phyloP scores from a whole-genome alignment of 164 flowering plant genomes.

The Litsea cubeba region DNA sequence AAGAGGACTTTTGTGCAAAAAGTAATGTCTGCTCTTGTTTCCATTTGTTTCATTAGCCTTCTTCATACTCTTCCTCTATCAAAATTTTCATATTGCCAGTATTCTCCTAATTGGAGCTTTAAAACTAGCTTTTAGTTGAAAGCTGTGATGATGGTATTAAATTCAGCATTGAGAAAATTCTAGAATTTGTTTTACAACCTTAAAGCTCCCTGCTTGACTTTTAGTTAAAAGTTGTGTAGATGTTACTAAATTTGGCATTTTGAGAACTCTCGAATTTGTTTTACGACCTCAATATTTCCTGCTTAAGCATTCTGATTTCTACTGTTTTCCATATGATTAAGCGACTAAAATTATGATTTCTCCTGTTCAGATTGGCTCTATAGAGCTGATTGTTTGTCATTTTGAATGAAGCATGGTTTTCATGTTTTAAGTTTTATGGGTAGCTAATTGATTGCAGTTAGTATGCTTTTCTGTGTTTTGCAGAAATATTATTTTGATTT shows the following conservation, averaged over 20 bases:
- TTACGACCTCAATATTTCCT: background rate
- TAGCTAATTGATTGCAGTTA: constrained; percentile 8
- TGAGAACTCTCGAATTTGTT: background rate
- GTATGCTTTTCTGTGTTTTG: constrained; percentile 20
- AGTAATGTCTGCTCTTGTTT: background rate
- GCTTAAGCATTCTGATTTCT: background rate
- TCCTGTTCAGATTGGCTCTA: background rate
- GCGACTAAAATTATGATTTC: background rate
- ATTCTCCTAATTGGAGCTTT: too few relatives aligned
- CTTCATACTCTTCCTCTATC: background rate
- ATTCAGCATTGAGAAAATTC: too few relatives aligned
- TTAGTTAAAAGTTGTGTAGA: too few relatives aligned
- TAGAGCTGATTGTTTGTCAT: background rate
- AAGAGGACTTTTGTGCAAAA: background rate
- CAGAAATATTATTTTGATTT: constrained; percentile 52
- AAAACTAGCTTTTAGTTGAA: too few relatives aligned
- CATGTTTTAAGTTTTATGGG: background rate
- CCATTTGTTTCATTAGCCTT: background rate
- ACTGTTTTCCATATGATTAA: background rate
- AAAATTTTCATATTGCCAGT: too few relatives aligned
- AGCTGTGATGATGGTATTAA: too few relatives aligned
- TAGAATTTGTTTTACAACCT: too few relatives aligned
- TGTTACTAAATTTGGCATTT: too few relatives aligned
- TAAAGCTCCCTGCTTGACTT: too few relatives aligned
- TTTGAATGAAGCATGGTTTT: background rate